A percentile compares a stretch with the other conserved stretches of the same genome.
These are phyloP conservation scores for Vigna angularis DNA, from an alignment of 306 rosid genomes.

Conservation along the genomic window DNA sequence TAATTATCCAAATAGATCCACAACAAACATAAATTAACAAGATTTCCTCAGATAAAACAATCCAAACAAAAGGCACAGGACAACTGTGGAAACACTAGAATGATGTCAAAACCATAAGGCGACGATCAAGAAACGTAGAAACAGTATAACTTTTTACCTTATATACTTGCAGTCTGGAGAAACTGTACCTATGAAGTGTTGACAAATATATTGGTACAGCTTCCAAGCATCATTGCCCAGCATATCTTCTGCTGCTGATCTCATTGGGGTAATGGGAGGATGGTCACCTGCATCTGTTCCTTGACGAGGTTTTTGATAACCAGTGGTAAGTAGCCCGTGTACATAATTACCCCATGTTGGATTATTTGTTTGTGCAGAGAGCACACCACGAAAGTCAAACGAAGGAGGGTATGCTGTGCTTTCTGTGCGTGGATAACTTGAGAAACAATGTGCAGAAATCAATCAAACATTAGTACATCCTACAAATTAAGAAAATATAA, in stretches of 20 bases:
- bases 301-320: slow-evolving; percentile 75
- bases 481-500: slow-evolving; percentile 8
- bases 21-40: slow-evolving; percentile 37
- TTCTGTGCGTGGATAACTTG: slow-evolving; percentile 96
- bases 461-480: slow-evolving; percentile 36
- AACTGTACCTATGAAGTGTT: slow-evolving; percentile 87
- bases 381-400: slow-evolving; percentile 85
- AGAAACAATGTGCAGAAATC: slow-evolving; percentile 49
- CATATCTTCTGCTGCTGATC: slow-evolving; percentile 80
- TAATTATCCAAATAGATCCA: not conserved
- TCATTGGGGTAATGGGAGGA: slow-evolving; percentile 97
- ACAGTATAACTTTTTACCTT: slow-evolving; percentile 57
- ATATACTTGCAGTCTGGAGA: slow-evolving; percentile 92
- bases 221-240: slow-evolving; percentile 91
- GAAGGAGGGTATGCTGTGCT: slow-evolving; percentile 95
- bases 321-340: slow-evolving; percentile 63
- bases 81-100: slow-evolving; percentile 36
- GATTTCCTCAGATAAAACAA: slow-evolving; percentile 9
- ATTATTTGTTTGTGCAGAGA: slow-evolving; percentile 71
- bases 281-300: slow-evolving; percentile 97
- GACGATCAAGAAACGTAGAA: slow-evolving; percentile 23
- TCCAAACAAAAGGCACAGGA: slow-evolving; percentile 13
- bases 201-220: slow-evolving; percentile 88
- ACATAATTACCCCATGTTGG: slow-evolving; percentile 80
- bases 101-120: slow-evolving; percentile 41